Base-by-base conservation (phyloP, 2,329 filamentous ascomycete genomes). In the Mycosphaerella arachidis region DNA sequence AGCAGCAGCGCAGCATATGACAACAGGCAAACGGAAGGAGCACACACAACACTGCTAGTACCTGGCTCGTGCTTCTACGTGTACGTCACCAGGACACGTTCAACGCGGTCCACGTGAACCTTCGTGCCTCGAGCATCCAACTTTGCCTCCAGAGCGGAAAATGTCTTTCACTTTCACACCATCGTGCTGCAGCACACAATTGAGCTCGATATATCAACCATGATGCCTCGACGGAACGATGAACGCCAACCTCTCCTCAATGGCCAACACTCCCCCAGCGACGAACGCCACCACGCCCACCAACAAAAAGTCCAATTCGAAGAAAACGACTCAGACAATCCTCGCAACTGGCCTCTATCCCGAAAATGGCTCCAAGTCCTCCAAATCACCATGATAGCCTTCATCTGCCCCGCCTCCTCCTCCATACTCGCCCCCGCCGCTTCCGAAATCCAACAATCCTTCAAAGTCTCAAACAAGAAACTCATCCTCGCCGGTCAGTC, bases 401-500 rank as follows among this genome's bases (percentile, higher is more conserved):
- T 59, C 57, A 10, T 54, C 43, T 51, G 43, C 43, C 57, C 57
- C 46, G 37, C 40, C 24, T 31, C 57, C 31, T 59, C 57, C 30
- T 59, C 57, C 52, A 59, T 59, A 18, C 35, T 54, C 43, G 57
- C 57, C 18, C 51, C 57, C 29, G 57, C 57, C 27, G 40, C 35
- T 9, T 4, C 37, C 29, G 33, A 55, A 20, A 50, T 59, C 57
- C 27, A 53, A 29, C 2, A 12, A 3, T 18, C 51, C 40, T 45
- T 59, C 30, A 18, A 16, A 8, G 27, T 33, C 6, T 13, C 52
- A 10, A 20, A 53, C 13, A 53, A 69, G 4, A 71, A 74, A 9
- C 68, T 69, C 16, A 76, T 81, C 27, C 76, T 81, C 50, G 76
- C 74, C 9, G 76, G 78, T 16, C 80, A 78, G 4, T 80, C 78